Percentiles rank a stretch among this genome's conserved stretches.
phyloP scores from a whole-genome alignment of 1,284 basidiomycete genomes.

The Cerioporus squamosus region DNA sequence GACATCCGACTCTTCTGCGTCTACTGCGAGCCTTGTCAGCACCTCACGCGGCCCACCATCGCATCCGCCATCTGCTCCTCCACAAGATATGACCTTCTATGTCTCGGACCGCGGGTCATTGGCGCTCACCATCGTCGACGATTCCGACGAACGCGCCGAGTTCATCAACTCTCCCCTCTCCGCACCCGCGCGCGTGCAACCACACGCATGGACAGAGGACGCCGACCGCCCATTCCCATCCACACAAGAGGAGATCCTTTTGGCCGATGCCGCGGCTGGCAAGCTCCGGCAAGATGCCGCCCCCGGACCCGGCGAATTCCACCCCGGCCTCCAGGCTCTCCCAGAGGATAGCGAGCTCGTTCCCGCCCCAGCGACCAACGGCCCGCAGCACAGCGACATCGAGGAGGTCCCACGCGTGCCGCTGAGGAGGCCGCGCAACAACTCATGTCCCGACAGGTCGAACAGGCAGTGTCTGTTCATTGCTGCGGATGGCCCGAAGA shows the following conservation, averaged over 20 bases:
- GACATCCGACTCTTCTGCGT: conserved; percentile 24
- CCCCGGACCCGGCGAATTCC: conserved; percentile 27
- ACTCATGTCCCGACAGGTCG: conserved; percentile 25
- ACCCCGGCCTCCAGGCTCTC: conserved; percentile 45
- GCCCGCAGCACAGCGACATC: conserved; percentile 19
- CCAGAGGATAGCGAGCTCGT: conserved; percentile 53
- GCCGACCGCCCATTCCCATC: conserved; percentile 11
- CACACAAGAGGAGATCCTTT: conserved; percentile 11
- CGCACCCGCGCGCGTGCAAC: conserved; percentile 20
- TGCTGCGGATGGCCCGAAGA: conserved; percentile 9
- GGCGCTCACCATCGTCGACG: conserved; percentile 22
- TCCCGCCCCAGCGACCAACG: conserved; percentile 5
- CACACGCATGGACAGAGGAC: conserved; percentile 7
- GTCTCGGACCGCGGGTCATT: conserved; percentile 56
- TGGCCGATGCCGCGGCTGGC: conserved; percentile 5
- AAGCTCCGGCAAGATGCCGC: conserved; percentile 19
- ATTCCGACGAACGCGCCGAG: conserved; percentile 17
- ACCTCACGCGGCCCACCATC: conserved; percentile 10
- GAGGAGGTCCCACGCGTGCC: conserved; percentile 19
- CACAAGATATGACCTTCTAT: conserved; percentile 29
- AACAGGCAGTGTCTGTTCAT: conserved; percentile 31
- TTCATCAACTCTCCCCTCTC: conserved; percentile 28
- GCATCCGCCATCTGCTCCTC: conserved; percentile 9
- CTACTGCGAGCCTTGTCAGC: conserved; percentile 18
- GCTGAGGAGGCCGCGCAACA: conserved; percentile 24